Evolutionary conservation across 2,329 filamentous ascomycete genomes (phyloP), one percentile per base, ranked within the genome.

Genomic region (Basipetospora chlamydospora): DNA sequence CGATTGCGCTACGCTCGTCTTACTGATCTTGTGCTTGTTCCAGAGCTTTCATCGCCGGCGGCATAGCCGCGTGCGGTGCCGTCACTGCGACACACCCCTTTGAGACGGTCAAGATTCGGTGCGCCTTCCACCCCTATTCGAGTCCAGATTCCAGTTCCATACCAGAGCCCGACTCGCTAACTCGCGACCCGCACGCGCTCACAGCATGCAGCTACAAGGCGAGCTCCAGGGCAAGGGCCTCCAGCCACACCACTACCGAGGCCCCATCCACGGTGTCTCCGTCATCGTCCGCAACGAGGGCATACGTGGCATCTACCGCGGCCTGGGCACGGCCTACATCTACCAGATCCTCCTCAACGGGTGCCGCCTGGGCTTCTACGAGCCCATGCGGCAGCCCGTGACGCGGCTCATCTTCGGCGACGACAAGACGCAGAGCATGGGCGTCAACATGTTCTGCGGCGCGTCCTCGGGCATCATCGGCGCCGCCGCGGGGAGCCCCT

Each of bases 21-120:
- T 15, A 31, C 35, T 33, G 9, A 11, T n/a, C n/a, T n/a, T n/a
- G n/a, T n/a, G n/a, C n/a, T n/a, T 35, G 18, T 20, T 41, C 18
- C 49, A 76, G 87, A 47, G 84, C 86, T 43, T 98, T 98, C 66
- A 76, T 96, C 51, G 88, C 90, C 39, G 90, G 90, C 55, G 90
- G 90, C 55, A 82, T 98, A 53, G 90, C 90, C 54, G 90, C 90
- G 46, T 96, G 88, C 62, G 90, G 90, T 53, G 90, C 90, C 45
- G 90, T 98, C 40, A 96, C 88, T 28, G 87, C 92, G 46, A 96
- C 90, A 35, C 90, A 98, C 60, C 87, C 87, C 39, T 96, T 96
- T 63, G 90, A 98, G 63, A 96, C 88, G 10, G 86, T 98, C 56
- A 98, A 98, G 73, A 96, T 96, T 55, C 82, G 87, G 80, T 87